phyloP scores from a whole-genome alignment of 306 rosid species.

The Gastrolobium bilobum region DNA sequence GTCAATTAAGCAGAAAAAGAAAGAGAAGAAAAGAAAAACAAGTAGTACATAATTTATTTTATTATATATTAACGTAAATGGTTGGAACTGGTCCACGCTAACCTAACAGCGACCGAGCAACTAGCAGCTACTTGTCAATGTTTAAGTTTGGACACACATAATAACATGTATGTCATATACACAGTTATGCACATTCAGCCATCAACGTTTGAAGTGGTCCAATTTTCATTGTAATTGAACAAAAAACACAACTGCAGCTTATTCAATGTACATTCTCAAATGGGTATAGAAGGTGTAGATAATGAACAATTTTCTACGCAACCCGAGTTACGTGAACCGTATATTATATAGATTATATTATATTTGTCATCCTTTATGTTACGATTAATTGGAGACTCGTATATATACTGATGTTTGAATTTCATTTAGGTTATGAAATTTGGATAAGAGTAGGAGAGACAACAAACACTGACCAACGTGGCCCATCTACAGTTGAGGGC shows the following conservation, averaged over 20 bases:
- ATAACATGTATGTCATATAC: not conserved
- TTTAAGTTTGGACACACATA: not conserved
- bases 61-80: not conserved
- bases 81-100: not conserved
- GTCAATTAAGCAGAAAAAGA: not conserved
- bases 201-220: slow-evolving; percentile 11
- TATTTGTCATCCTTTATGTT: not conserved
- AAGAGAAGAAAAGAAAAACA: not conserved
- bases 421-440: not conserved
- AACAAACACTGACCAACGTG: not conserved
- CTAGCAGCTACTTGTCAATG: not conserved
- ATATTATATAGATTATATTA: not conserved
- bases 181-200: slow-evolving; percentile 1
- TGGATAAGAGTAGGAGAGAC: slow-evolving; percentile 16
- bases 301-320: not conserved
- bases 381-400: not conserved
- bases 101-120: not conserved
- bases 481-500: not conserved
- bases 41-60: not conserved
- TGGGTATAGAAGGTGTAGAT: not conserved
- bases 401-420: not conserved
- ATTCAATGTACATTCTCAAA: not conserved
- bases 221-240: not conserved
- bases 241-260: not conserved
- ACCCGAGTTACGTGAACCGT: not conserved